Base-by-base conservation (phyloP, 257 asterid genomes). In the Przewalskia tangutica region DNA sequence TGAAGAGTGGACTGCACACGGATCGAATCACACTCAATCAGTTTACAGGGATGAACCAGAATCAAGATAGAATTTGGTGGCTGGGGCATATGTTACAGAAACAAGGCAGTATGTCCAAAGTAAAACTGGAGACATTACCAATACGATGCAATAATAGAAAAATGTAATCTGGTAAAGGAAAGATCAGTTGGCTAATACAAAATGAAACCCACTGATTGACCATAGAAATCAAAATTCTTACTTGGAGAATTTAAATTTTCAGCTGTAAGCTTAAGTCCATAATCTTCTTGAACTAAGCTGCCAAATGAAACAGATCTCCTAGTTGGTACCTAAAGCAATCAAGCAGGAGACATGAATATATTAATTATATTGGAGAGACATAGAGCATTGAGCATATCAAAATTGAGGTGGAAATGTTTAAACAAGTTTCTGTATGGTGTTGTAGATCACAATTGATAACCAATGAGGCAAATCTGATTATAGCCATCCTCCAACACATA, bases 161-260 rank as follows among this genome's bases (percentile, higher is more conserved):
- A 23, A 73, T 48, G 13, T 73, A 48, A 27, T 73, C 68, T 23
- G 68, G 68, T 27, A 62, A 62, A 63, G 18, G 70, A 63, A 63
- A 63, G 70, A 11, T 13, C 80, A 75, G 80, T 27, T 50, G 80
- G 56, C 38, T 75, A 50, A 75, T 50, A 32, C 62, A 75, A 75
- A 50, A 50, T 14, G 46, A 50, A 75, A 23, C 46, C 50, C 27
- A 34, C 62, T 23, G 62, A 50, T 75, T 75, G 62, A 27, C 79
- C 59, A 46, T 48, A 51, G 46, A 75, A 48, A 75, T 50, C 46
- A 75, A 23, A 75, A 73, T 27, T 87, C 95, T 89, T 88, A 94
- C 97, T 87, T 85, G 92, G 79, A 82, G 87, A 82, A 82, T 78
- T 80, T 79, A 23, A 83, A 68, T 82, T 80, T 70, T 87, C 89